phyloP scores from a whole-genome alignment of 73 alveolate genomes.

The Breviolum minutum region DNA sequence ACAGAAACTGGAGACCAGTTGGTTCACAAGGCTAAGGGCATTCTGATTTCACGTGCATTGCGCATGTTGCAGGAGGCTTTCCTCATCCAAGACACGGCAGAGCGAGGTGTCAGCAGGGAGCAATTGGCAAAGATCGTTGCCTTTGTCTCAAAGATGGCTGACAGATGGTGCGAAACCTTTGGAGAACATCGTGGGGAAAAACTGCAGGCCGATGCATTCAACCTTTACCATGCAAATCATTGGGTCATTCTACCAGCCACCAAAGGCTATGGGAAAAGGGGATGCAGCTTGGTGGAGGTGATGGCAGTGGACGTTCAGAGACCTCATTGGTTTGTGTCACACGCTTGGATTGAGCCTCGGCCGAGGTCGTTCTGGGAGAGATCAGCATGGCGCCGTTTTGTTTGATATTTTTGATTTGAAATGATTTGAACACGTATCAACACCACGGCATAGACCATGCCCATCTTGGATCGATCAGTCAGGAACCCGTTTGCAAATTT shows the following conservation, averaged over 20 bases:
- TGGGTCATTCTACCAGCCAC: slow-evolving; percentile 55
- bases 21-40: not conserved
- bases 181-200: slow-evolving; percentile 13
- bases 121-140: not conserved
- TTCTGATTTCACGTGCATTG: not conserved
- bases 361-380: not conserved
- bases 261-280: not conserved
- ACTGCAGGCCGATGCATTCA: not conserved
- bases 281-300: slow-evolving; percentile 48
- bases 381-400: not conserved
- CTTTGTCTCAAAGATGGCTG: not conserved
- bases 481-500: slow-evolving; percentile 32
- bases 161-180: slow-evolving; percentile 13
- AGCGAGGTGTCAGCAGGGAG: not conserved
- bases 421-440: no score
- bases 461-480: not conserved
- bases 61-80: not conserved
- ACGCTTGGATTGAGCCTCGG: slow-evolving; percentile 76
- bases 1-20: no score
- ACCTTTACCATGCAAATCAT: not conserved
- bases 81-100: not conserved
- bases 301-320: not conserved
- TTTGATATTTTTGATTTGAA: not conserved
- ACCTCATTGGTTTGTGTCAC: slow-evolving; percentile 80
- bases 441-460: no score